Conservation (phyloP, 2,329 filamentous ascomycete genomes). For the Penicillium nordicum region DNA sequence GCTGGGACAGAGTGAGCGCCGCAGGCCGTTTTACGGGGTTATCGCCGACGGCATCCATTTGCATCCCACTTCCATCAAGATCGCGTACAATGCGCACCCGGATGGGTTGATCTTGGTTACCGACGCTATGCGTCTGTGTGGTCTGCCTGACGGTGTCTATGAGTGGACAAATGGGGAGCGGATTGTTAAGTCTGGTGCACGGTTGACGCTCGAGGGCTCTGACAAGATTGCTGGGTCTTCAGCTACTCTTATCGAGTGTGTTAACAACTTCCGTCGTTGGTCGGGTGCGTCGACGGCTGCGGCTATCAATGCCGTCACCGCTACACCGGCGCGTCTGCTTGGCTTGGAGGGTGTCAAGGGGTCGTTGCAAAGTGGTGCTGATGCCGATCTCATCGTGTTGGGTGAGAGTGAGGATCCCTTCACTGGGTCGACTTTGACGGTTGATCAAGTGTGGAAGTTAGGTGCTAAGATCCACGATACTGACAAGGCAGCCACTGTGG, state of each 20-base stretch:
- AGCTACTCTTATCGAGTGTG: slow-evolving; percentile 43
- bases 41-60: slow-evolving; percentile 90
- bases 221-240: slow-evolving; percentile 71
- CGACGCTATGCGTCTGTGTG: slow-evolving; percentile 85
- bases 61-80: slow-evolving; percentile 82
- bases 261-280: slow-evolving; percentile 46
- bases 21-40: slow-evolving; percentile 74
- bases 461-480: slow-evolving; percentile 41
- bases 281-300: slow-evolving; percentile 38
- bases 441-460: slow-evolving; percentile 46
- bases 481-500: slow-evolving; percentile 22
- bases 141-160: slow-evolving; percentile 78
- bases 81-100: slow-evolving; percentile 82
- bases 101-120: slow-evolving; percentile 85
- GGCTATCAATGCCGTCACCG: slow-evolving; percentile 41
- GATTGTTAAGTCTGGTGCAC: slow-evolving; percentile 60
- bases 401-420: slow-evolving; percentile 33
- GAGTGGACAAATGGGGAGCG: slow-evolving; percentile 74
- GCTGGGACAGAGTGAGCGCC: slow-evolving; percentile 61
- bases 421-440: slow-evolving; percentile 32
- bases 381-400: slow-evolving; percentile 43
- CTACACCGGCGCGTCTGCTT: slow-evolving; percentile 39
- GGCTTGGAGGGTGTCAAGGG: slow-evolving; percentile 41
- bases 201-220: slow-evolving; percentile 73
- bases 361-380: slow-evolving; percentile 37